These are phyloP conservation scores for bread wheat (Triticum aestivum) DNA, from an alignment of 176 grass and related monocot genomes.

Conservation along the genomic window DNA sequence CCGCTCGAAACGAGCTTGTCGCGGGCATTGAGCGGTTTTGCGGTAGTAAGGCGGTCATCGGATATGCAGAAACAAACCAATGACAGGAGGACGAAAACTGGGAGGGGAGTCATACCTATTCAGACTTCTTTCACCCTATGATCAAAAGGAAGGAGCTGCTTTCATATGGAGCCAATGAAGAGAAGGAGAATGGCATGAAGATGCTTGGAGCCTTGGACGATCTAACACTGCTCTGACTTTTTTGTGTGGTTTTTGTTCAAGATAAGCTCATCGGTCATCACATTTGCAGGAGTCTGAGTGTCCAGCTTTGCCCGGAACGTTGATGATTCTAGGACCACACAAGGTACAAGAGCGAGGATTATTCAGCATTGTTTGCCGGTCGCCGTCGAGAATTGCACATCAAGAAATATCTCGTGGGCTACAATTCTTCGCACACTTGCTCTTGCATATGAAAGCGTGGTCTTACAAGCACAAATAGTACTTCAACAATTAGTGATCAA, in stretches of 20 bases:
- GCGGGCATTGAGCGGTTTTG: constrained; percentile 2
- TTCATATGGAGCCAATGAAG: neutral
- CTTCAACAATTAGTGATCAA: too few species aligned
- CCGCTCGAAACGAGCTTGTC: constrained; percentile 27
- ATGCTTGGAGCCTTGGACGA: neutral
- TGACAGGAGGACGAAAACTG: neutral
- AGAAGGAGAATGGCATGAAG: neutral
- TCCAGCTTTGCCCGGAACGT: neutral
- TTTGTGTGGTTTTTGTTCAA: neutral
- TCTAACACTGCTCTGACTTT: neutral
- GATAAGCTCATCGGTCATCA: neutral
- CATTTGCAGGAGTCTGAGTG: neutral
- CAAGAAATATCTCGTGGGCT: neutral
- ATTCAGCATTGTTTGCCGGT: neutral
- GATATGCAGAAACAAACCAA: constrained; percentile 13
- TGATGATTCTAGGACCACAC: neutral
- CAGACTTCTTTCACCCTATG: neutral
- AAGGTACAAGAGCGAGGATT: neutral
- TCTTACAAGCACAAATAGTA: too few species aligned
- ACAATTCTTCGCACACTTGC: too few species aligned
- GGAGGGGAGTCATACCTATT: neutral
- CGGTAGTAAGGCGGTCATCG: constrained; percentile 25
- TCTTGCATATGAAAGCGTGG: too few species aligned
- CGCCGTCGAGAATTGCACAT: neutral
- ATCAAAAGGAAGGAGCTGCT: neutral